Conservation (phyloP, 2,329 filamentous ascomycete genomes). For the Colletotrichum theobromicola region DNA sequence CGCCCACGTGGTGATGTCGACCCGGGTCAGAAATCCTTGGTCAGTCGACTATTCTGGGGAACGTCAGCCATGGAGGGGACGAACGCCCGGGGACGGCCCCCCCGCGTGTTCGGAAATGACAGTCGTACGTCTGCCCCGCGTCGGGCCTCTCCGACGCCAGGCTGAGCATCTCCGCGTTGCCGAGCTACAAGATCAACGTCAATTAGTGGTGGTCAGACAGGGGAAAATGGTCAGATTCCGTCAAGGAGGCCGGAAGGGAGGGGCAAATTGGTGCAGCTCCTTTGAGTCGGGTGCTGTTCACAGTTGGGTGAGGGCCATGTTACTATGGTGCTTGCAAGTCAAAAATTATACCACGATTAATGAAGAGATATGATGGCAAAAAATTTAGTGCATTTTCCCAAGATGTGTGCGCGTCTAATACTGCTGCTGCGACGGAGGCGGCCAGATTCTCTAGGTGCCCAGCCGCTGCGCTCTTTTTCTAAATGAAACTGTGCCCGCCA, state of each 20-base stretch:
- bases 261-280: too few species aligned
- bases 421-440: too few species aligned
- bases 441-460: not conserved
- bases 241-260: not conserved
- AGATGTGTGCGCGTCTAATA: not conserved
- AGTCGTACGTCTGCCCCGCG: not conserved
- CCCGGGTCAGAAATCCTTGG: not conserved
- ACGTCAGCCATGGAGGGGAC: not conserved
- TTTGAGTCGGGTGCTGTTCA: not conserved
- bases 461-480: not conserved
- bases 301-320: not conserved
- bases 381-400: not conserved
- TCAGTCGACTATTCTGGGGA: not conserved
- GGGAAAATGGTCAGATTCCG: not conserved
- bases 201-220: not conserved
- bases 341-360: not conserved
- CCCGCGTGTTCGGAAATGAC: not conserved
- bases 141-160: not conserved
- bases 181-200: not conserved
- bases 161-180: not conserved
- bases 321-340: not conserved
- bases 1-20: slow-evolving; percentile 21
- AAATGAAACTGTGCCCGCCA: not conserved
- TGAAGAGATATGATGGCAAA: not conserved
- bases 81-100: not conserved